Evolutionary conservation across 139 green algal species (phyloP).

Genomic region (Chlorella sorokiniana): DNA sequence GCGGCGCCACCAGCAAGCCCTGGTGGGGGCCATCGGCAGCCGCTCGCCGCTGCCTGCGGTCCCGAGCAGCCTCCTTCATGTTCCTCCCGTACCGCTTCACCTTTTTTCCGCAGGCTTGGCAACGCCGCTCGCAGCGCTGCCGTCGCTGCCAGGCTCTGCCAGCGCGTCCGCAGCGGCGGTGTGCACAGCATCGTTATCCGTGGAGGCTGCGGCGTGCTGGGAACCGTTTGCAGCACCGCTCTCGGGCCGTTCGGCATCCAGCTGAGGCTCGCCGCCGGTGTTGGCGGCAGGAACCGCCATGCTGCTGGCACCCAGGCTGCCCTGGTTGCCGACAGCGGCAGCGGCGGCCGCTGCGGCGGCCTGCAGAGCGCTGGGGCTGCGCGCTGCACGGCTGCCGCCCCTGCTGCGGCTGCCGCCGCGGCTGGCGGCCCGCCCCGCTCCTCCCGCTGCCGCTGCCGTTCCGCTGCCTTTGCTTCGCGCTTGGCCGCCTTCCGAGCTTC

Average conservation of each 20-base stretch:
- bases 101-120: not conserved
- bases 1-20: not conserved
- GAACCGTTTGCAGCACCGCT: not conserved
- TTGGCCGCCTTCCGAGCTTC: conserved; percentile 2
- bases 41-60: not conserved
- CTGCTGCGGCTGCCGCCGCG: not conserved
- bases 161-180: not conserved
- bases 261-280: too few species aligned
- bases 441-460: not conserved
- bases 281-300: too few species aligned
- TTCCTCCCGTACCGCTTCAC: not conserved
- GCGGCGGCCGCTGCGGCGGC: not conserved
- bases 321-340: not conserved
- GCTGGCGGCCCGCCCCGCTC: not conserved
- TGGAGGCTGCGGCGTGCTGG: not conserved
- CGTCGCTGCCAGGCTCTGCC: not conserved
- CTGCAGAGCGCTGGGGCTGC: not conserved
- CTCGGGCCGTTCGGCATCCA: too few species aligned
- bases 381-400: not conserved
- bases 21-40: not conserved
- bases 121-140: not conserved
- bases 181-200: not conserved
- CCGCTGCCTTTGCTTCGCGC: conserved; percentile 2
- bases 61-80: not conserved
- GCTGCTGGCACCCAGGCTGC: not conserved